Base-by-base conservation (phyloP, 2,329 filamentous ascomycete species). In the Chrysoporthe austroafricana region DNA sequence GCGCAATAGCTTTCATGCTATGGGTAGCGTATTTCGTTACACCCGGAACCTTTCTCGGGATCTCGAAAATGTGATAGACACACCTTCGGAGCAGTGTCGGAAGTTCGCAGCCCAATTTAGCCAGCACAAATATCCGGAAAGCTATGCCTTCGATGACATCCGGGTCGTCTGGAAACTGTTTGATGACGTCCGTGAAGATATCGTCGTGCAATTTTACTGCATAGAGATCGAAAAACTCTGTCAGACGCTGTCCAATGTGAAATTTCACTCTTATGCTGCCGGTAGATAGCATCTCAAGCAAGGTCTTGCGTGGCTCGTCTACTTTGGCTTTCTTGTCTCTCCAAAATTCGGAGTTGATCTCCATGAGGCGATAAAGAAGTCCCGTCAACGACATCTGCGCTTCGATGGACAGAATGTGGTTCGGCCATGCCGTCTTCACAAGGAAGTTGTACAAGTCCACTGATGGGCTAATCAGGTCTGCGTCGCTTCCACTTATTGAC, bases 31-130 rank as follows among this genome's bases (percentile, higher is more conserved):
- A 91, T 26, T 83, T 81, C 26, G 85, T 83, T 7, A 91, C 91
- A 13, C 81, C 79, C 3, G 85, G 79, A 16, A 97, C 87, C 66
- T 89, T 88, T 1, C 91, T 93, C 1, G 94, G 92, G 0, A 91
- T 93, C 77, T 98, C 96, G 73, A 98, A 97, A 32, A 98, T 94
- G 77, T 96, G 91, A 76, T 97, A 99, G 21, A 97, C 91, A 71
- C 93, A 94, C 71, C 91, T 89, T 63, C 94, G 90, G 56, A 97
- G 84, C 26, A 98, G 83, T 0, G 94, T 97, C 68, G 93, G 90
- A 92, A 95, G 98, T 62, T 84, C 81, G 42, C 93, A 92, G 34
- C 92, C 96, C 67, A 99, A 81, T 66, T 89, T 88, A 1, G 91
- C 88, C 13, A 98, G 81, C 9, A 93, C 87, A 70, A 92, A 87